Percentiles rank a stretch among this genome's conserved stretches.
Conservation (phyloP, 495 filamentous ascomycete genomes). For the Parathielavia hyrcaniae region DNA sequence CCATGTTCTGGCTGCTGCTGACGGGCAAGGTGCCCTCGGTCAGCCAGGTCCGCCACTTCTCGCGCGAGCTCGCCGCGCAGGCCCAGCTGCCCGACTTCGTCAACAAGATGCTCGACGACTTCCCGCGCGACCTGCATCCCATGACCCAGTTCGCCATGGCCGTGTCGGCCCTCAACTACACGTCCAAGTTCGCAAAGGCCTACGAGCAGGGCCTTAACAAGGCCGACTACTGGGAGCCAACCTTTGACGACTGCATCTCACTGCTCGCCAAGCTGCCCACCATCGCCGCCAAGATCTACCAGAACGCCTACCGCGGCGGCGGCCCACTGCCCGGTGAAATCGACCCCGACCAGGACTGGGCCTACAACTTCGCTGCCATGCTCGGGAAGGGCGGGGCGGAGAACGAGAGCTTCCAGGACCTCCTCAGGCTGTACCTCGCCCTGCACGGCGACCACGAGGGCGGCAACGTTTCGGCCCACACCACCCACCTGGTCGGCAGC, state of each 20-base stretch:
- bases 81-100: constrained; percentile 77
- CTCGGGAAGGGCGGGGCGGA: constrained; percentile 81
- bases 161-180: constrained; percentile 87
- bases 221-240: constrained; percentile 97
- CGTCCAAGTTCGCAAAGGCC: constrained; percentile 82
- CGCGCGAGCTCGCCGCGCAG: constrained; percentile 80
- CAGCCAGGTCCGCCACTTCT: constrained; percentile 71
- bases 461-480: constrained; percentile 92
- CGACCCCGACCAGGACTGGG: constrained; percentile 86
- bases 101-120: constrained; percentile 79
- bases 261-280: constrained; percentile 94
- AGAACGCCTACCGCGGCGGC: constrained; percentile 72
- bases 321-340: constrained; percentile 69
- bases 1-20: constrained; percentile 98
- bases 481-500: constrained; percentile 96
- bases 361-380: constrained; percentile 96
- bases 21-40: constrained; percentile 87
- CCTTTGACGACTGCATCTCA: constrained; percentile 91
- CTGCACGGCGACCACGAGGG: constrained; percentile 98
- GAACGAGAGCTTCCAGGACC: constrained; percentile 90
- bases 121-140: constrained; percentile 83
- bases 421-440: constrained; percentile 86
- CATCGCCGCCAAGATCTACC: constrained; percentile 95
- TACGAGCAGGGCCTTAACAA: constrained; percentile 89
- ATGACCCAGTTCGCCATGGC: constrained; percentile 98